Conservation (phyloP, 495 filamentous ascomycete species). For the Penicillium robsamsonii region DNA sequence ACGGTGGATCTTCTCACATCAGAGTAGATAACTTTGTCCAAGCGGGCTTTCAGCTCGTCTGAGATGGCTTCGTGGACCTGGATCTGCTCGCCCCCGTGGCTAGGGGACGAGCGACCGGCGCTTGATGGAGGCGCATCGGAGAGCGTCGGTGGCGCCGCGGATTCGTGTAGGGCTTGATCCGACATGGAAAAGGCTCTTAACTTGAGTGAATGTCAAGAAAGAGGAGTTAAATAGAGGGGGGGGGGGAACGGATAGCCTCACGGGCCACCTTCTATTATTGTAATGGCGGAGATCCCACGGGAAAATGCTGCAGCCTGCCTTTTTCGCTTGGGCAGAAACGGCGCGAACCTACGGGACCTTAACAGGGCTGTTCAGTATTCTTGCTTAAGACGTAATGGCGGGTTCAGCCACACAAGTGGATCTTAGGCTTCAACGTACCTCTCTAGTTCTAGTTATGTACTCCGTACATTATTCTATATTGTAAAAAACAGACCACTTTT, state of each 20-base stretch:
- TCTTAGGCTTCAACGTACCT: not conserved
- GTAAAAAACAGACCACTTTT: conserved; percentile 17
- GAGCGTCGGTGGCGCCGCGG: conserved; percentile 29
- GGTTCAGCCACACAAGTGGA: conserved; percentile 7
- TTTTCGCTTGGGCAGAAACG: conserved; percentile 1
- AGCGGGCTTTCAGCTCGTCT: conserved; percentile 43
- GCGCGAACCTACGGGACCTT: not conserved
- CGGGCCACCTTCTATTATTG: conserved; percentile 5
- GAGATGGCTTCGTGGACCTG: conserved; percentile 28
- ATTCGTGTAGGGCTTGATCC: conserved; percentile 33
- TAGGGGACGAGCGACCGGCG: conserved; percentile 31
- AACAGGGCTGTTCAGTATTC: not conserved
- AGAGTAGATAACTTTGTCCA: conserved; percentile 66
- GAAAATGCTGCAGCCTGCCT: conserved; percentile 7
- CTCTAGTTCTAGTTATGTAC: not conserved
- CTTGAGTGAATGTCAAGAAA: not conserved
- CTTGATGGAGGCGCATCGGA: conserved; percentile 41
- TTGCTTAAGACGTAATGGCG: not conserved
- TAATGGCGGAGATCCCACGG: conserved; percentile 2
- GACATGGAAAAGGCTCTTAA: conserved; percentile 26
- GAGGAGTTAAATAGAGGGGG: conserved; percentile 3
- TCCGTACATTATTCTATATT: not conserved
- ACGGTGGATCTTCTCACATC: conserved; percentile 45
- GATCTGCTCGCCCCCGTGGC: conserved; percentile 27
- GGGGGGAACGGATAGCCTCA: not conserved